Evolutionary conservation across 768 basidiomycete genomes (phyloP).

Genomic region (Collybiopsis luxurians): DNA sequence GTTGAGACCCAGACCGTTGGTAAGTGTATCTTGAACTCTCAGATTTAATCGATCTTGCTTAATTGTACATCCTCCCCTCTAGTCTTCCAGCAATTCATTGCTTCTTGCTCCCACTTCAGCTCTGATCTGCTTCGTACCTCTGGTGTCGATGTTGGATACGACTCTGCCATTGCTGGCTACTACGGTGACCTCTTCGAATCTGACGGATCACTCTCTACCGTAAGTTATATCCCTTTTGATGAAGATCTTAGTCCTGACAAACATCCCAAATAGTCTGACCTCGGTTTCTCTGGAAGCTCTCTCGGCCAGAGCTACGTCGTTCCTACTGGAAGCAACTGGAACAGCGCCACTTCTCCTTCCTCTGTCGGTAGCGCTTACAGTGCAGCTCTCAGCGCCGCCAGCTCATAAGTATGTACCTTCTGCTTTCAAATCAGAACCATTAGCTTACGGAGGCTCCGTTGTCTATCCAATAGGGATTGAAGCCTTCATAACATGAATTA

Average conservation of each 20-base stretch:
- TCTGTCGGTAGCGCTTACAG: conserved; percentile 12
- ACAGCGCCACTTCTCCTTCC: conserved; percentile 7
- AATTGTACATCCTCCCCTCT: not conserved
- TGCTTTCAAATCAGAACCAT: not conserved
- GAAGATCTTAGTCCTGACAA: not conserved
- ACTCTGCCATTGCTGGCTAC: conserved; percentile 14
- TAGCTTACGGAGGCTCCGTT: not conserved
- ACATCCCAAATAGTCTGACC: not conserved
- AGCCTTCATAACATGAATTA: not conserved
- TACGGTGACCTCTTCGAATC: conserved; percentile 11
- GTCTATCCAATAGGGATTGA: not conserved
- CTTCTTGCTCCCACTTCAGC: conserved; percentile 16
- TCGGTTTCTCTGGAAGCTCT: conserved; percentile 12
- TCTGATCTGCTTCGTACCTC: conserved; percentile 18
- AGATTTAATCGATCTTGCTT: no score
- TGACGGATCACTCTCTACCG: conserved; percentile 16
- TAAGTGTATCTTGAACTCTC: not conserved
- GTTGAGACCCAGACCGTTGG: conserved; percentile 28
- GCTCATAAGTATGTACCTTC: not conserved
- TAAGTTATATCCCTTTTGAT: not conserved
- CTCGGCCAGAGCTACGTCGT: conserved; percentile 9
- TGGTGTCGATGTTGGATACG: conserved; percentile 18
- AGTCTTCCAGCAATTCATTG: not conserved
- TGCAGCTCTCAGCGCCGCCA: conserved; percentile 2
- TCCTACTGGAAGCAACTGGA: conserved; percentile 13